A percentile compares a stretch with the other conserved stretches of the same genome.
These are phyloP conservation scores for Pichia deserticola DNA, from an alignment of 805 yeast genomes.

Conservation along the genomic window DNA sequence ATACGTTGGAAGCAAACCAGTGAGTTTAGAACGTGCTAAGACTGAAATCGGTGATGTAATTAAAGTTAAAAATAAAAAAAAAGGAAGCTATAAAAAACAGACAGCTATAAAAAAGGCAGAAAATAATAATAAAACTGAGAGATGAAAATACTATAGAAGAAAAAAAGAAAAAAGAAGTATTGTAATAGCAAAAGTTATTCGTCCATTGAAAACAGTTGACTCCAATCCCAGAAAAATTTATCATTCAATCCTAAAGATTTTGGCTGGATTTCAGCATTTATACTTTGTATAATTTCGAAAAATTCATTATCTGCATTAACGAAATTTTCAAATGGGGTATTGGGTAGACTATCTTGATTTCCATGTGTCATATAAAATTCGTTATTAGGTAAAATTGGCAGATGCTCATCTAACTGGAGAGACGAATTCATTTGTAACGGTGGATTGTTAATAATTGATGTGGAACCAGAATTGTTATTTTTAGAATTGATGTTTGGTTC, in stretches of 20 bases:
- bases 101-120: neutral
- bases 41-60: conserved; percentile 25
- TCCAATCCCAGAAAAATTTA: conserved; percentile 7
- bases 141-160: neutral
- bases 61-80: conserved; percentile 1
- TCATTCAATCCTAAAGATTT: conserved; percentile 1
- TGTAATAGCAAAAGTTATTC: neutral
- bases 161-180: too few species aligned
- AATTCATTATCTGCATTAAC: conserved; percentile 4
- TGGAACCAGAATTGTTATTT: too few species aligned
- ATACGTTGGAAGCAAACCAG: conserved; percentile 68
- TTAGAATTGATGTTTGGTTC: neutral
- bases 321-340: neutral
- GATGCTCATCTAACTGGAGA: too few species aligned
- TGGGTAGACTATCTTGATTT: neutral
- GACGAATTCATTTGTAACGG: too few species aligned
- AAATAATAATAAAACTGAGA: neutral
- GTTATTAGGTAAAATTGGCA: too few species aligned
- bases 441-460: too few species aligned
- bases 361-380: neutral
- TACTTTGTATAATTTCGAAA: conserved; percentile 1
- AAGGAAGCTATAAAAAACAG: neutral
- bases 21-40: conserved; percentile 59
- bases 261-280: conserved; percentile 2
- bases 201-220: neutral